These are phyloP conservation scores for Leucocoprinus birnbaumii DNA, from an alignment of 768 basidiomycete genomes.

Conservation along the genomic window DNA sequence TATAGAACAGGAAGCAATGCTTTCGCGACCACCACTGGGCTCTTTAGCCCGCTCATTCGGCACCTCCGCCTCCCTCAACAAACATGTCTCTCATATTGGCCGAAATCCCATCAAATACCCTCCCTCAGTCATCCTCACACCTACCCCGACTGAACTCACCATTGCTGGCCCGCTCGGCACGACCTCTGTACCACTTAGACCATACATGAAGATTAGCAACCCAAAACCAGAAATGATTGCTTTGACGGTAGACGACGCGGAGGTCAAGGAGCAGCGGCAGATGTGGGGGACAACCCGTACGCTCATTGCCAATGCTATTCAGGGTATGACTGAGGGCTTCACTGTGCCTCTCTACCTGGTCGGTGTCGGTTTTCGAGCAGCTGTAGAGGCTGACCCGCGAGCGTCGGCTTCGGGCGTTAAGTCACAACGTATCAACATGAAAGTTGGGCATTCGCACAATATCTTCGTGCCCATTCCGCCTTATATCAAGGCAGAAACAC, in stretches of 20 bases:
- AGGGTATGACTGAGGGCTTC: conserved; percentile 88
- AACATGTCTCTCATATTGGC: conserved; percentile 64
- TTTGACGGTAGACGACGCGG: conserved; percentile 62
- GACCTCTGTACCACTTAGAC: conserved; percentile 42
- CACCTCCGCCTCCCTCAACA: conserved; percentile 44
- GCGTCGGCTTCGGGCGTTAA: conserved; percentile 53
- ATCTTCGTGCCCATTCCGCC: conserved; percentile 81
- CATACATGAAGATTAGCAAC: conserved; percentile 43
- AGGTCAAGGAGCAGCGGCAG: conserved; percentile 73
- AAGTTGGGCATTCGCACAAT: conserved; percentile 89
- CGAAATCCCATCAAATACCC: conserved; percentile 54
- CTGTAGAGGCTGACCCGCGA: conserved; percentile 77
- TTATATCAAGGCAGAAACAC: conserved; percentile 78
- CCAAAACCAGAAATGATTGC: conserved; percentile 35
- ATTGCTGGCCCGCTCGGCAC: conserved; percentile 46
- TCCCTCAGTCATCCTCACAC: conserved; percentile 38
- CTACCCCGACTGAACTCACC: conserved; percentile 34
- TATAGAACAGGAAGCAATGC: conserved; percentile 22
- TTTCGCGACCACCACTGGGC: conserved; percentile 30
- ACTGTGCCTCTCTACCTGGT: conserved; percentile 82
- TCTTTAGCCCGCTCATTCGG: conserved; percentile 42
- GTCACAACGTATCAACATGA: conserved; percentile 79
- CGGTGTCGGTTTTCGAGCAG: conserved; percentile 92
- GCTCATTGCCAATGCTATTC: conserved; percentile 85
- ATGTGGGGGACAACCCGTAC: conserved; percentile 97